Conservation (phyloP, 2,329 filamentous ascomycete species). For the Fusarium sp. region DNA sequence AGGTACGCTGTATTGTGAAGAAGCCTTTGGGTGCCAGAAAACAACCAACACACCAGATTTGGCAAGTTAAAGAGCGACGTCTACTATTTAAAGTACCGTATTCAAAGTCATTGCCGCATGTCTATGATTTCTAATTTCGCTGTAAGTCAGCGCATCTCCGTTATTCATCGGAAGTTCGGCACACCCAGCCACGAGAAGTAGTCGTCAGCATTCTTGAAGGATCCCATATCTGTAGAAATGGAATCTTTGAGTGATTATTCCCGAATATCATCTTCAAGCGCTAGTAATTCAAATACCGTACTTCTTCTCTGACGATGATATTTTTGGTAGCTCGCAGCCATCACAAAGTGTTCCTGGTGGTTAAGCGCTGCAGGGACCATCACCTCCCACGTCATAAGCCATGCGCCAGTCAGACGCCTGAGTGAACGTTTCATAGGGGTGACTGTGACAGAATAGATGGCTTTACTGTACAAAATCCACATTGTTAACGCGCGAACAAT, state of each 20-base stretch:
- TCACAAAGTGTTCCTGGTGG: not conserved
- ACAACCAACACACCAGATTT: not conserved
- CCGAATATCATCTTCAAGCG: not conserved
- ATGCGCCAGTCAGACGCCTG: constrained; percentile 7
- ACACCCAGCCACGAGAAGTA: constrained; percentile 22
- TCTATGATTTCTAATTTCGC: not conserved
- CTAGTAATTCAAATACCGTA: not conserved
- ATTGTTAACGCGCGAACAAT: not conserved
- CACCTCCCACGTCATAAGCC: constrained; percentile 15
- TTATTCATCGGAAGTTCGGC: constrained; percentile 31
- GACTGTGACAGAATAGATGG: too few relatives aligned
- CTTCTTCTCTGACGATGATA: not conserved
- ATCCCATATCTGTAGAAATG: too few relatives aligned
- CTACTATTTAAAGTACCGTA: not conserved
- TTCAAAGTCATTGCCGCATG: not conserved
- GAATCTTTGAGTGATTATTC: not conserved
- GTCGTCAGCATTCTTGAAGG: constrained; percentile 29
- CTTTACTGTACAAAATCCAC: not conserved
- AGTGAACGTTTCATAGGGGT: constrained; percentile 5
- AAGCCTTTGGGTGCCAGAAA: not conserved
- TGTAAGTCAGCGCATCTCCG: constrained; percentile 1
- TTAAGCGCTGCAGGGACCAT: constrained; percentile 16
- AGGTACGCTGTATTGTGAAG: not conserved
- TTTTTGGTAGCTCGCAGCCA: not conserved
- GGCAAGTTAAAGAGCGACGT: not conserved